Conservation (phyloP, 1,284 basidiomycete species). For the Taiwanofungus camphoratus region DNA sequence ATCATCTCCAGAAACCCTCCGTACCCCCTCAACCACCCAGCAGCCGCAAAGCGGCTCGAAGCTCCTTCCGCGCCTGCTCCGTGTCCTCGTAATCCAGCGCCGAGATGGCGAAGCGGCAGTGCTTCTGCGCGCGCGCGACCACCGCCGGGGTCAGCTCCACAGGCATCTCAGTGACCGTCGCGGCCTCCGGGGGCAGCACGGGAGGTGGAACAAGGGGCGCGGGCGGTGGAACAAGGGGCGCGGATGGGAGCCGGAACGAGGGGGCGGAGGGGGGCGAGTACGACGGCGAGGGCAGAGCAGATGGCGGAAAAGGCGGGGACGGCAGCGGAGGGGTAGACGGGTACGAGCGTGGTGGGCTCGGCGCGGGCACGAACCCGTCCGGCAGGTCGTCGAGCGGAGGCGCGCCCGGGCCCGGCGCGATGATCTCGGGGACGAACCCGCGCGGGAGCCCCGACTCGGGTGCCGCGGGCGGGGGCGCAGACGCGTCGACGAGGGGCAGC, state of each 20-base stretch:
- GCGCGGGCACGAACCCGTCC: slow-evolving; percentile 10
- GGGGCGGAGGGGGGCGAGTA: slow-evolving; percentile 6
- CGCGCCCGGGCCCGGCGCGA: slow-evolving; percentile 1
- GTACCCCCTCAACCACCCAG: too few species aligned
- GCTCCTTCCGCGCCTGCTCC: slow-evolving; percentile 76
- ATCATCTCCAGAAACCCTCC: too few species aligned
- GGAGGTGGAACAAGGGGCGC: slow-evolving; percentile 10
- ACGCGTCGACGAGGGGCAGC: slow-evolving; percentile 9
- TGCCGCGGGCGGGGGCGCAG: slow-evolving; percentile 15
- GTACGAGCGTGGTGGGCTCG: slow-evolving; percentile 10
- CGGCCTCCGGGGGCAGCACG: slow-evolving; percentile 9
- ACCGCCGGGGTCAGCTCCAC: slow-evolving; percentile 56
- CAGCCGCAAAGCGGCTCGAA: slow-evolving; percentile 66
- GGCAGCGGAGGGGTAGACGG: slow-evolving; percentile 12
- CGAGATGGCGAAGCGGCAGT: slow-evolving; percentile 87
- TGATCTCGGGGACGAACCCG: slow-evolving; percentile 1
- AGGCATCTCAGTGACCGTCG: slow-evolving; percentile 27
- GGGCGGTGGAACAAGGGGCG: slow-evolving; percentile 10
- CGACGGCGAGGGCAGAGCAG: too few species aligned
- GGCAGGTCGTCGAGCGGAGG: slow-evolving; percentile 3
- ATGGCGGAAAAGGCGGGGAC: slow-evolving; percentile 8
- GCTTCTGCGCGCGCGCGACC: slow-evolving; percentile 78
- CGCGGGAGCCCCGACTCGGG: background rate
- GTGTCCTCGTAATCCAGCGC: slow-evolving; percentile 90
- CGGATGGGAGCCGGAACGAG: slow-evolving; percentile 6